Evolutionary conservation across 768 basidiomycete genomes (phyloP).

Genomic region (Trametes cingulata): DNA sequence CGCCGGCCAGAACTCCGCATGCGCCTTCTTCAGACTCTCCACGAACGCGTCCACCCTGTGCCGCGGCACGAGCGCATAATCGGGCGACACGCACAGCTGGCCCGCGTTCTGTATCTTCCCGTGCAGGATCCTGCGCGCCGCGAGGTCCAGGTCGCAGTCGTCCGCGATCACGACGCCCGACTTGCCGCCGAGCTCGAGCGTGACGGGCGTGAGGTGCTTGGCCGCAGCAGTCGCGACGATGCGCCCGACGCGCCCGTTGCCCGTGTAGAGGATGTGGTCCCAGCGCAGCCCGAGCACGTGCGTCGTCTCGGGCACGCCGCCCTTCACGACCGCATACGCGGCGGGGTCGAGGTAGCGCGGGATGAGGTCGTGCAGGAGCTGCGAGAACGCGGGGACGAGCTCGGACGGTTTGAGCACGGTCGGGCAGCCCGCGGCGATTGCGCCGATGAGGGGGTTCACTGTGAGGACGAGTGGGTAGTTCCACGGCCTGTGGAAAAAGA

Average conservation of each 20-base stretch:
- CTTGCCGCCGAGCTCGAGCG: constrained; percentile 48
- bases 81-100: constrained; percentile 51
- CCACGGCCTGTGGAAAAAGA: constrained; percentile 50
- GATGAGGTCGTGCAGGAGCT: constrained; percentile 53
- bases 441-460: constrained; percentile 63
- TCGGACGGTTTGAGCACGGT: constrained; percentile 71
- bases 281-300: constrained; percentile 39
- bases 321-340: constrained; percentile 56
- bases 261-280: constrained; percentile 43
- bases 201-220: constrained; percentile 43
- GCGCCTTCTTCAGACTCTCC: constrained; percentile 43
- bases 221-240: constrained; percentile 45
- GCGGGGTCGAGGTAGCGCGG: constrained; percentile 55
- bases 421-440: constrained; percentile 75
- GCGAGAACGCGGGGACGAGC: constrained; percentile 47
- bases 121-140: constrained; percentile 66
- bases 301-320: constrained; percentile 42
- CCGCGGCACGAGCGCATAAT: constrained; percentile 46
- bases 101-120: constrained; percentile 68
- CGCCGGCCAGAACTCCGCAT: constrained; percentile 53
- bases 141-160: constrained; percentile 45
- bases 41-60: constrained; percentile 49
- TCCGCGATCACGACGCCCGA: constrained; percentile 48
- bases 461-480: constrained; percentile 62
- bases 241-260: constrained; percentile 37